phyloP scores from a whole-genome alignment of 495 filamentous ascomycete species.

The Podospora pseudoanserina region DNA sequence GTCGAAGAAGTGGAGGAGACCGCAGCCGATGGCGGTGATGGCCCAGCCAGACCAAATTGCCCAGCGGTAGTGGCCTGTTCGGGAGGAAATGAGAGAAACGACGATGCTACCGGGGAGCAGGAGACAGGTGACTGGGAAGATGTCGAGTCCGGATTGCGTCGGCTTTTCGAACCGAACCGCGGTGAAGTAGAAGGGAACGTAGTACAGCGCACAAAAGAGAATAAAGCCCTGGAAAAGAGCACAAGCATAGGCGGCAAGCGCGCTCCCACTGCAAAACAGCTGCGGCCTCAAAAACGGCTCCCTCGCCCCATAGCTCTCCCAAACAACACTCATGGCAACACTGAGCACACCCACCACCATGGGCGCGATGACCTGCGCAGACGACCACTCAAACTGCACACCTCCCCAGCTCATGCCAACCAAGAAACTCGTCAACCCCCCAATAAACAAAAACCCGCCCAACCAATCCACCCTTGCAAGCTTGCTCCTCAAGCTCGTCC shows the following conservation, averaged over 20 bases:
- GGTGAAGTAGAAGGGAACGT: slow-evolving; percentile 62
- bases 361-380: slow-evolving; percentile 45
- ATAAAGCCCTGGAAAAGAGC: slow-evolving; percentile 38
- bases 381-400: slow-evolving; percentile 49
- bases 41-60: slow-evolving; percentile 57
- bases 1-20: slow-evolving; percentile 46
- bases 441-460: slow-evolving; percentile 46
- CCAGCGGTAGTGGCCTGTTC: slow-evolving; percentile 52
- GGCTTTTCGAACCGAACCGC: slow-evolving; percentile 53
- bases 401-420: slow-evolving; percentile 58
- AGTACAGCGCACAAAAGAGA: slow-evolving; percentile 50
- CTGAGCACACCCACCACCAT: slow-evolving; percentile 41
- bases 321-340: slow-evolving; percentile 32
- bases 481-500: slow-evolving; percentile 32
- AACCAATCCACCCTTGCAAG: slow-evolving; percentile 39
- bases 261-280: slow-evolving; percentile 43
- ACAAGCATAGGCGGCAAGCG: slow-evolving; percentile 36
- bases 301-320: slow-evolving; percentile 40
- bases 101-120: slow-evolving; percentile 41
- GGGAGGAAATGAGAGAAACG: slow-evolving; percentile 47
- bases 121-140: slow-evolving; percentile 31
- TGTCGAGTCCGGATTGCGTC: slow-evolving; percentile 48
- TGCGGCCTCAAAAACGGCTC: slow-evolving; percentile 53
- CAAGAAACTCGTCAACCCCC: slow-evolving; percentile 46
- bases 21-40: slow-evolving; percentile 46